phyloP scores from a whole-genome alignment of 768 basidiomycete species.

The Suillus subaureus region DNA sequence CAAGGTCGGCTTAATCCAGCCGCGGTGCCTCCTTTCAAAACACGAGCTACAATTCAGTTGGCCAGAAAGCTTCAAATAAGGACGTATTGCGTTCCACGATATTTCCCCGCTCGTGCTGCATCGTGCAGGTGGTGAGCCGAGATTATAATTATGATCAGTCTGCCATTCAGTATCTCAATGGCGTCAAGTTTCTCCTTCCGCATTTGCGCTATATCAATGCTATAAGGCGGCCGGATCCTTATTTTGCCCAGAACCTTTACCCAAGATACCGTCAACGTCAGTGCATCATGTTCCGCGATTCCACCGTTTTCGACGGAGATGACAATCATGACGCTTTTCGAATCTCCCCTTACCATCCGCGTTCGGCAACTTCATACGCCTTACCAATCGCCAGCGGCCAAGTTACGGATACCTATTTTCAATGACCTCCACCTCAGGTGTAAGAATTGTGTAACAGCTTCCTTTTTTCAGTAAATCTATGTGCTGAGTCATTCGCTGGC shows the following conservation, averaged over 20 bases:
- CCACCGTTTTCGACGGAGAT: constrained; percentile 6
- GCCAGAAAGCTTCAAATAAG: background rate
- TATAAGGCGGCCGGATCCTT: constrained; percentile 4
- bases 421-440: background rate
- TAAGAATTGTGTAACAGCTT: background rate
- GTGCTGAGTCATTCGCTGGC: background rate
- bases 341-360: background rate
- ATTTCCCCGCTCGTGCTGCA: constrained; percentile 2
- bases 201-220: background rate
- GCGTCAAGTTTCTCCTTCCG: background rate
- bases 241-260: constrained; percentile 4
- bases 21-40: constrained; percentile 2
- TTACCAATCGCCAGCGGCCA: background rate
- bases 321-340: constrained; percentile 2
- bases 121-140: background rate
- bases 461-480: background rate
- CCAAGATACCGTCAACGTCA: background rate
- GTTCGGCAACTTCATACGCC: constrained; percentile 6
- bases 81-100: constrained; percentile 1
- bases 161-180: constrained; percentile 1
- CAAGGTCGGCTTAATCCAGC: background rate
- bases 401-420: background rate
- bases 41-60: background rate
- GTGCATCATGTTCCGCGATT: constrained; percentile 5
- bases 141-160: background rate